Conservation (phyloP, 495 filamentous ascomycete genomes). For the Podospora pseudopauciseta region DNA sequence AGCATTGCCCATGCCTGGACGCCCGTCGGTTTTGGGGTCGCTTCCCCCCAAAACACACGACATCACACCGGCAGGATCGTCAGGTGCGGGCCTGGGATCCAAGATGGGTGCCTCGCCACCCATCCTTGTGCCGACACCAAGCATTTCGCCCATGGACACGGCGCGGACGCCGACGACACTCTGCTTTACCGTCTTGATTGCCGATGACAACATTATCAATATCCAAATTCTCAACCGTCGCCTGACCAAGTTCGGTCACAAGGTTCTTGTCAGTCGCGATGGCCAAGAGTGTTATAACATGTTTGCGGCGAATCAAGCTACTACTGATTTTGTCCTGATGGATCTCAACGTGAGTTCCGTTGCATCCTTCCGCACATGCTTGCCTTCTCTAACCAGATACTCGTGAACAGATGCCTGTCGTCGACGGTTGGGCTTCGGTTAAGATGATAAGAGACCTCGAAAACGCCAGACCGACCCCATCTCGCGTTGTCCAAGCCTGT, state of each 20-base stretch:
- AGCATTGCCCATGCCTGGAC: conserved; percentile 21
- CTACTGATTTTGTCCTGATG: conserved; percentile 26
- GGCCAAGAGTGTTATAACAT: conserved; percentile 70
- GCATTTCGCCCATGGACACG: conserved; percentile 13
- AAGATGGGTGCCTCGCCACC: conserved; percentile 13
- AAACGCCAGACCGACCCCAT: conserved; percentile 15
- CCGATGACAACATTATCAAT: conserved; percentile 82
- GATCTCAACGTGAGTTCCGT: conserved; percentile 23
- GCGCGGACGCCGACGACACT: conserved; percentile 21
- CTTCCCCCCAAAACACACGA: neutral
- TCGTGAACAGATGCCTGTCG: conserved; percentile 23
- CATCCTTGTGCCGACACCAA: conserved; percentile 18
- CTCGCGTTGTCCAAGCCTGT: conserved; percentile 19
- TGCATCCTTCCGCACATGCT: neutral
- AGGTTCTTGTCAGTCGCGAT: conserved; percentile 65
- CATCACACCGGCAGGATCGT: conserved; percentile 8
- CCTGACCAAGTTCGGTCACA: conserved; percentile 67
- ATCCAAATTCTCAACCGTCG: conserved; percentile 73
- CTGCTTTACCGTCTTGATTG: conserved; percentile 63
- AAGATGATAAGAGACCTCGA: conserved; percentile 24
- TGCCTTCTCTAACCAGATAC: neutral
- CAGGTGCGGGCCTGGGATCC: neutral
- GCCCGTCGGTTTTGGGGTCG: neutral
- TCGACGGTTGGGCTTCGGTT: conserved; percentile 23
- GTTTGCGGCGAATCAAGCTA: conserved; percentile 40